phyloP scores from a whole-genome alignment of 129 eudicot species.

The Flaveria ramosissima region DNA sequence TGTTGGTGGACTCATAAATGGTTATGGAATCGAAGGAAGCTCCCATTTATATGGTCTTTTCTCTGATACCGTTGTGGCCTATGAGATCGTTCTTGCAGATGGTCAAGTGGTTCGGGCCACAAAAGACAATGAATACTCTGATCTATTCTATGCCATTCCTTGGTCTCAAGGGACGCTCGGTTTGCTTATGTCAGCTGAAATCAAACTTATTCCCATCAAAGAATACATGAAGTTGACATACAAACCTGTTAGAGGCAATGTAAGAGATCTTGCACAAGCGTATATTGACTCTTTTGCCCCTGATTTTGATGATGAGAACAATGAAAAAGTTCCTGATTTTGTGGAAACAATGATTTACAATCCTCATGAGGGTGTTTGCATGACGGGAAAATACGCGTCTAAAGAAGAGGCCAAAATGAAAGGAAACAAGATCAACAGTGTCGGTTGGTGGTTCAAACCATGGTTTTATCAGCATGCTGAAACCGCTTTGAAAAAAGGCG shows the following conservation, averaged over 20 bases:
- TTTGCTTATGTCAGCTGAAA: constrained; percentile 89
- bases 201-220: constrained; percentile 86
- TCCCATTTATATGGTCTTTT: constrained; percentile 94
- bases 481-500: constrained; percentile 75
- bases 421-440: constrained; percentile 72
- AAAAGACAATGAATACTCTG: constrained; percentile 89
- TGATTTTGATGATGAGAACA: constrained; percentile 75
- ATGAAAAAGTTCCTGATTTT: constrained; percentile 81
- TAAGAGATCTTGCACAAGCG: constrained; percentile 80
- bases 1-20: constrained; percentile 98
- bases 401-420: constrained; percentile 49
- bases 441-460: constrained; percentile 93
- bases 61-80: constrained; percentile 97
- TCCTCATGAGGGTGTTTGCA: constrained; percentile 78
- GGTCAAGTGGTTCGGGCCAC: constrained; percentile 89
- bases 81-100: constrained; percentile 83
- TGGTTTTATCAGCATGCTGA: constrained; percentile 96
- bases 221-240: constrained; percentile 94
- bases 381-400: constrained; percentile 44
- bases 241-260: constrained; percentile 74
- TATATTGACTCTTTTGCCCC: constrained; percentile 92
- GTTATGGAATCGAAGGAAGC: constrained; percentile 97
- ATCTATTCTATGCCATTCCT: constrained; percentile 91
- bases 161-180: constrained; percentile 99
- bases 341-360: constrained; percentile 86